Evolutionary conservation across 2,329 filamentous ascomycete genomes (phyloP), one percentile per base, ranked within the genome.

Genomic region (Ramularia endophylla): DNA sequence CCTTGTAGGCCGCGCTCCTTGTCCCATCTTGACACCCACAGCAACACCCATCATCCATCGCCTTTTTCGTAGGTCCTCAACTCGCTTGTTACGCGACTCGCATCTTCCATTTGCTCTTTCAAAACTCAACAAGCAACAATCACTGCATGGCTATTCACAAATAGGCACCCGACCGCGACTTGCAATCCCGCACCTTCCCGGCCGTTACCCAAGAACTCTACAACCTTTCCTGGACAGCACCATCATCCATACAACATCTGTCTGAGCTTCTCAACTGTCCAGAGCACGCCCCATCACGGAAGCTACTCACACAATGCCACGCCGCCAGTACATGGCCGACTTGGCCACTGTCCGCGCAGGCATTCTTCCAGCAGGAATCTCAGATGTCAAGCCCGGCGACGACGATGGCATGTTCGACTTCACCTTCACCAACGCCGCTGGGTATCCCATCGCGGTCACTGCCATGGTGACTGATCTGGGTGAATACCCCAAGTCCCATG

Each of bases 401-500:
- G 81, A 84, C 22, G 83, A 90, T 60, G 85, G 84, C 37, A 78
- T 85, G 42, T 70, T 94, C 42, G 73, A 72, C 11, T 83, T 90
- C 59, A 69, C 63, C 4, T 85, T 73, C 51, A 46, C 40, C 35
- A 40, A 34, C 28, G 43, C 25, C 41, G 55, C 16, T 54, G 58
- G 5, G 5, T 28, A 34, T 7, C 41, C 58, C 5, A 51, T 65
- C 40, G 53, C 55, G 19, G 57, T 70, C 35, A 69, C 67, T n/a
- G 67, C 62, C 13, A 43, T 59, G 34, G 42, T 57, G 12, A 27
- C 57, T 65, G 80, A 84, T 47, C 65, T 81, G 3, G 70, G 70
- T 9, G 73, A 77, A 6, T 85, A 85, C 50, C 80, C 80, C 0
- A 64, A 64, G 2, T 58, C 62, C 27, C 79, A 83, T 49, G 64